Base-by-base conservation (phyloP, 495 filamentous ascomycete species). In the Lophiotrema nucula region DNA sequence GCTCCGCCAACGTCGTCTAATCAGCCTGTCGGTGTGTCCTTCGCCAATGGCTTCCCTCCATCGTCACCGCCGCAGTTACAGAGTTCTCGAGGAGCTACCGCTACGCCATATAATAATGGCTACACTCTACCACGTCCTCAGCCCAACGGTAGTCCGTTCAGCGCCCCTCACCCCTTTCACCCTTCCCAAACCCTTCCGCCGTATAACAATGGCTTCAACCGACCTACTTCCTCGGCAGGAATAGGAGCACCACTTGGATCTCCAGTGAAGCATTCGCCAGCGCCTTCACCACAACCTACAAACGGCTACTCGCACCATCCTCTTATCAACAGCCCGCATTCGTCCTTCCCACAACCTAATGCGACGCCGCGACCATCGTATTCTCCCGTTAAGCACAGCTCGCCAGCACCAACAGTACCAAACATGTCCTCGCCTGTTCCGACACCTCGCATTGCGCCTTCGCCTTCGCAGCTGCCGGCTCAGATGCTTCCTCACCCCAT, bases 401-500 rank as follows among this genome's bases (percentile, higher is more conserved):
- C 47, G 33, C 58, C 56, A 3, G 49, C 44, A 27, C 60, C 52
- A 52, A 53, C 38, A 8, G 45, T 25, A 2, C 35, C 24, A 6
- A 56, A 49, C 0, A 53, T 55, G 33, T 57, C 58, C 4, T 48
- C 51, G 11, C 60, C 60, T 8, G 37, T 21, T 1, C 24, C 37
- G 2, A 45, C 27, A 18, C 44, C 44, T 73, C 31, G 38, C 16
- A 25, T 49, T 16, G 43, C 76, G 74, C 76, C 33, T 55, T 47
- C 41, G 43, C 62, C 41, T 37, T 31, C 12, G n/a, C 65, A 57
- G 18, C 55, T 38, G 39, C 56, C 67, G 47, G 62, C 60, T 74
- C 72, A 82, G 45, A 77, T 62, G 79, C 80, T 49, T 77, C 87
- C 38, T 61, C 76, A 21, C 72, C 76, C 35, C 1, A 47, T 59